phyloP scores from a whole-genome alignment of 116 monocot species.

The Iris pallida region DNA sequence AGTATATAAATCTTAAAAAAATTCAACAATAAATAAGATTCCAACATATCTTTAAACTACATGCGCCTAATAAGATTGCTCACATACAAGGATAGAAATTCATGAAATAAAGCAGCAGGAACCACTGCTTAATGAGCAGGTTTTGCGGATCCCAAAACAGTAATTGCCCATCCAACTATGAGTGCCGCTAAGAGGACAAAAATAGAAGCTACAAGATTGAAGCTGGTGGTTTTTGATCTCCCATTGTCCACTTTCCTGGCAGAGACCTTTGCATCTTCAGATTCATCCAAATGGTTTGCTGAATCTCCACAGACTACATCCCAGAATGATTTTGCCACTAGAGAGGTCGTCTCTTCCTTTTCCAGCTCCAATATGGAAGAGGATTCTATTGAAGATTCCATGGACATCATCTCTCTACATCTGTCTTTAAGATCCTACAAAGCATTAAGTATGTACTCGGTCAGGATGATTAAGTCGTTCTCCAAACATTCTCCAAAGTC shows the following conservation, averaged over 20 bases:
- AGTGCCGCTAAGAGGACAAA: constrained; percentile 39
- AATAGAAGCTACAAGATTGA: constrained; percentile 26
- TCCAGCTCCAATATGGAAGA: constrained; percentile 49
- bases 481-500: not conserved
- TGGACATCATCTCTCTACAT: constrained; percentile 76
- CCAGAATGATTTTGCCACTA: constrained; percentile 51
- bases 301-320: constrained; percentile 29
- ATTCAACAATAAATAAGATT: too few relatives aligned
- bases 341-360: constrained; percentile 14
- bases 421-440: constrained; percentile 67
- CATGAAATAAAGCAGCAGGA: too few relatives aligned
- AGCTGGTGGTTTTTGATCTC: constrained; percentile 9
- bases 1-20: too few relatives aligned
- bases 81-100: too few relatives aligned
- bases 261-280: constrained; percentile 2
- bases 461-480: too few relatives aligned
- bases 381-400: constrained; percentile 39
- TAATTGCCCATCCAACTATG: constrained; percentile 23
- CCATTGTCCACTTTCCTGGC: not conserved
- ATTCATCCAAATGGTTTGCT: not conserved
- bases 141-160: constrained; percentile 5
- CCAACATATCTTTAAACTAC: too few relatives aligned
- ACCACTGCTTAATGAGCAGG: not conserved
- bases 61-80: too few relatives aligned
- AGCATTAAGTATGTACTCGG: not conserved